phyloP scores from a whole-genome alignment of 768 basidiomycete species.

The Collybiopsis luxurians region DNA sequence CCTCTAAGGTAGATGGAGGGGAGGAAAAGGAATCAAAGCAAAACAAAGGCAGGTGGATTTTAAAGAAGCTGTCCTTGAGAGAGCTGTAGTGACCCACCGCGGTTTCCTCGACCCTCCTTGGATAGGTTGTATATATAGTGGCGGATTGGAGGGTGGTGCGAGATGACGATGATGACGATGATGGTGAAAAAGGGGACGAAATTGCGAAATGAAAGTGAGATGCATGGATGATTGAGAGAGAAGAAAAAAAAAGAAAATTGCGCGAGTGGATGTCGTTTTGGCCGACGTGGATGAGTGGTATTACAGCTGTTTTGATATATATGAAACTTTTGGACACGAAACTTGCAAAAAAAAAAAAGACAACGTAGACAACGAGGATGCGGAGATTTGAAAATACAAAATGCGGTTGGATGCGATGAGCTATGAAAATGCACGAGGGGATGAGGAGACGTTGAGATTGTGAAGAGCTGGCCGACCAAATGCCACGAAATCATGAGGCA shows the following conservation, averaged over 20 bases:
- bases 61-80: constrained; percentile 10
- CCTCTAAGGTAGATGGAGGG: neutral
- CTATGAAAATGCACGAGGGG: constrained; percentile 65
- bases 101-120: neutral
- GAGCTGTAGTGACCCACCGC: constrained; percentile 1
- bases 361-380: constrained; percentile 28
- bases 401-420: constrained; percentile 26
- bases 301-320: constrained; percentile 82
- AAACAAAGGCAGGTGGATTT: constrained; percentile 7
- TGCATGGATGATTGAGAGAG: constrained; percentile 57
- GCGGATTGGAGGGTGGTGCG: constrained; percentile 26
- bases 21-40: neutral
- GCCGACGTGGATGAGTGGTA: constrained; percentile 56
- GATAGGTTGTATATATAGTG: constrained; percentile 48
- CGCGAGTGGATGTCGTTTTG: constrained; percentile 50
- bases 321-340: constrained; percentile 48
- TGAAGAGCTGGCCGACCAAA: constrained; percentile 79
- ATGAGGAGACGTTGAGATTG: constrained; percentile 63
- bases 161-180: constrained; percentile 1
- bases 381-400: constrained; percentile 27
- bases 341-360: constrained; percentile 23
- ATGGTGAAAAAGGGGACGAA: constrained; percentile 6
- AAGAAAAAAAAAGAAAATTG: constrained; percentile 48
- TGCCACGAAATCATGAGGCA: constrained; percentile 78
- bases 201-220: constrained; percentile 69